Evolutionary conservation across 192 early-diverging fungal genomes (phyloP), one percentile per base, ranked within the genome.

Genomic region (Umbelopsis sp.): DNA sequence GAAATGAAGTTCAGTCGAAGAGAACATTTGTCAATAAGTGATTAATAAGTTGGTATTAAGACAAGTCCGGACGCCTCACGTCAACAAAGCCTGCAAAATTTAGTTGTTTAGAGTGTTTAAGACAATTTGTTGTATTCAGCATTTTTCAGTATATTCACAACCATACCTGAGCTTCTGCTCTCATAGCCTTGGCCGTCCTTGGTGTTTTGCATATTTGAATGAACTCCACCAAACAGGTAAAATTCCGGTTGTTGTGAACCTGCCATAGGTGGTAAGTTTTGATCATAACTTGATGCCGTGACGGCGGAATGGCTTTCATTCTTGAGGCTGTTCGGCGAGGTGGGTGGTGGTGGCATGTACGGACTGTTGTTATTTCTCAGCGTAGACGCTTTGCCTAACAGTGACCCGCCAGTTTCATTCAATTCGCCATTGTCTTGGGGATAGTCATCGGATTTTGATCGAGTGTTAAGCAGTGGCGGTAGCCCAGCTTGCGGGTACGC

Each of bases 151-250:
- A 16, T 49, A 16, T 49, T 33, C 12, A 35, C 27, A 25, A 18
- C 7, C 16, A 33, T 16, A 61, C 55, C 55, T 61, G 30, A 61
- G 30, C 16, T 35, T 61, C 55, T 61, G 25, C 13, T 61, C 8
- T 61, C 55, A 35, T 61, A 61, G 5, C 55, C 55, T 15, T 61
- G 55, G 13, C 27, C 33, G 15, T 61, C 55, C 33, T 61, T 61
- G 55, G 13, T 61, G 25, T 10, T 41, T 0, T 12, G 55, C 55
- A 35, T 61, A 61, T 61, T 61, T 23, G 52, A 30, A n/a, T 35
- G 27, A 16, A 25, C 55, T 35, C 55, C 55, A 5, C 23, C 30
- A 33, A 61, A 61, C 10, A 61, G 11, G 27, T 61, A 61, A 25
- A 35, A 61, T 11, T 25, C 55, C 7, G 55, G 18, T 35, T 61